Conservation (phyloP, 768 basidiomycete genomes). For the Tulasnella sp. region DNA sequence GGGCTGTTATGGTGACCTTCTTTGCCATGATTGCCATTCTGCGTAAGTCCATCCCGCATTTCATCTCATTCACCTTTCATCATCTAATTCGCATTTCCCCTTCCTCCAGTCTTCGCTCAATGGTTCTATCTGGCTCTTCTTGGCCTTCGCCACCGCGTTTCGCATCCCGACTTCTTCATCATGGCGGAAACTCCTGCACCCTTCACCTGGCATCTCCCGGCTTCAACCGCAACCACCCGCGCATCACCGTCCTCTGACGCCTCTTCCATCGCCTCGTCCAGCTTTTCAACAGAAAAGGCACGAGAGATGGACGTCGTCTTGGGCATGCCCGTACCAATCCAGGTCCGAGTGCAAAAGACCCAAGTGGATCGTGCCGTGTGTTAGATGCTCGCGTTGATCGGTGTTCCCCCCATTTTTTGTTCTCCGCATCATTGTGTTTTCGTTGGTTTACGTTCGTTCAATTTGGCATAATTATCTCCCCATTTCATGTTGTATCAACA, state of each 20-base stretch:
- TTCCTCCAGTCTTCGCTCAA: not conserved
- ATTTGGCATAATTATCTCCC: not conserved
- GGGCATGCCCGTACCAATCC: not conserved
- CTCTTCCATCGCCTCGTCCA: constrained; percentile 11
- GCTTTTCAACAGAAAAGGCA: constrained; percentile 6
- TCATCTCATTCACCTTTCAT: not conserved
- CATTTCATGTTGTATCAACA: constrained; percentile 10
- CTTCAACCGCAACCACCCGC: constrained; percentile 3
- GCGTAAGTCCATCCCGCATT: not conserved
- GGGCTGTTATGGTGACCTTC: constrained; percentile 20
- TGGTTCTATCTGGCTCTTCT: constrained; percentile 10
- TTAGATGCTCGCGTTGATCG: not conserved
- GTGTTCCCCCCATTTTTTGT: not conserved
- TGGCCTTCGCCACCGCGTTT: constrained; percentile 23
- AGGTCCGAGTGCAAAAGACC: not conserved
- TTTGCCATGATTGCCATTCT: constrained; percentile 19
- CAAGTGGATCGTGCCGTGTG: constrained; percentile 1
- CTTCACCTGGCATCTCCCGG: constrained; percentile 21
- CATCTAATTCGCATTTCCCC: not conserved
- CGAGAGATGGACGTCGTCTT: constrained; percentile 6
- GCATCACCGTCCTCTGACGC: not conserved
- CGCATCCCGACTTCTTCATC: constrained; percentile 24
- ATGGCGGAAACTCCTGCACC: constrained; percentile 13
- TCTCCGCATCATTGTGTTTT: not conserved
- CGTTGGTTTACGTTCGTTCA: constrained; percentile 1